Base-by-base conservation (phyloP, 306 rosid species). In the Erythrophleum fordii region DNA sequence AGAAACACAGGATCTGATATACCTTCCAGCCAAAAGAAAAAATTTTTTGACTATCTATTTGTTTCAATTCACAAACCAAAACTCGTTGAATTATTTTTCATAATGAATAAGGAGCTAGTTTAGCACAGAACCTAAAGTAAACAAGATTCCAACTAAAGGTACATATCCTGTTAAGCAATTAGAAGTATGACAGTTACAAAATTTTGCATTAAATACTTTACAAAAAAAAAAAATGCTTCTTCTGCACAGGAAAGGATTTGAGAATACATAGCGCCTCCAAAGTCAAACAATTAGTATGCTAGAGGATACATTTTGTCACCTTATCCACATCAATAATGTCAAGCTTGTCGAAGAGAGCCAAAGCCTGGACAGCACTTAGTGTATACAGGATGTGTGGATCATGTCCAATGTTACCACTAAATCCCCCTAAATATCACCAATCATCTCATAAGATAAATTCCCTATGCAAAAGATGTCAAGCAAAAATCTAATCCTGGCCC, bases 261-360 rank as follows among this genome's bases (percentile, higher is more conserved):
- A 11, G 59, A 59, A 25, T 45, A 23, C 34, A 53, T 58, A 69
- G 18, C 22, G 23, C 14, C 53, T 68, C 60, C 35, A 53, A 78
- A 77, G 72, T 76, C 64, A 29, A 66, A 28, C 37, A 83, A 65
- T 35, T 25, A 18, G 65, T 3, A 69, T 65, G 80, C 75, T 45
- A 85, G 83, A 85, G 97, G 99, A 95, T 93, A 95, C 99, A 95
- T 78, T 66, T 83, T 80, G 97, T 86, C 73, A 95, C 94, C 82
- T 80, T 89, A 37, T 92, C 95, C 6, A 77, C 83, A 69, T 93
- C 93, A 71, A 93, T 62, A 85, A 83, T 81, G 72, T 85, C 85
- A 68, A 93, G 75, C 86, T 90, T 91, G 86, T 91, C 85, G 80
- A 90, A 91, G 62, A 90, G 91, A 60, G 91, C 93, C 84, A 95